These are phyloP conservation scores for Hyphopichia buzzinii DNA, from an alignment of 1,139 yeast genomes.

Conservation along the genomic window DNA sequence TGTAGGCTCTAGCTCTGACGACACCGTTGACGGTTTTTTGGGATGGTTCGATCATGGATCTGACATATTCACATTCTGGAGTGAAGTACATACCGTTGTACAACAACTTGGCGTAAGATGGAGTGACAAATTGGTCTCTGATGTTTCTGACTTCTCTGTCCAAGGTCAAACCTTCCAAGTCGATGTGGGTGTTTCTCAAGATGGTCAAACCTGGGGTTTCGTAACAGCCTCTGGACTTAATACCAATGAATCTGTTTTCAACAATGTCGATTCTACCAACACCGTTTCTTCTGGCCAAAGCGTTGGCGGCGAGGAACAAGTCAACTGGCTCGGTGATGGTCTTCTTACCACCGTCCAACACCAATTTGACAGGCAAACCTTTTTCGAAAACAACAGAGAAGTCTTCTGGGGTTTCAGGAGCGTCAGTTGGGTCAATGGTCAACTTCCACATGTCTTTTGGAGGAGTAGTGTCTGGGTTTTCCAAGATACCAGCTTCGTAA, in stretches of 20 bases:
- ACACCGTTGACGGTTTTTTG: conserved; percentile 94
- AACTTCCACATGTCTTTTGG: conserved; percentile 99
- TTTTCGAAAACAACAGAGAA: conserved; percentile 76
- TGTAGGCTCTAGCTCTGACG: conserved; percentile 91
- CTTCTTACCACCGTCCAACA: conserved; percentile 59
- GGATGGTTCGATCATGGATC: conserved; percentile 91
- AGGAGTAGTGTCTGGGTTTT: conserved; percentile 97
- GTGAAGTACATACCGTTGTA: conserved; percentile 98
- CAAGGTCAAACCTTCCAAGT: conserved; percentile 92
- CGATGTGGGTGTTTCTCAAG: conserved; percentile 91
- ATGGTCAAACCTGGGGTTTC: conserved; percentile 98
- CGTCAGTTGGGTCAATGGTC: conserved; percentile 92
- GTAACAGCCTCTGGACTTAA: conserved; percentile 98
- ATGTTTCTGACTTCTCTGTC: conserved; percentile 97
- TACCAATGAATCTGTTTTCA: conserved; percentile 97
- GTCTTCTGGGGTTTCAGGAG: conserved; percentile 91
- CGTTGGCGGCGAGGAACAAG: conserved; percentile 86
- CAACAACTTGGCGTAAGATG: conserved; percentile 82
- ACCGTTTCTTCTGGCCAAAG: conserved; percentile 97
- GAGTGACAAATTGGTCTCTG: conserved; percentile 95
- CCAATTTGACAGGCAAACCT: conserved; percentile 85
- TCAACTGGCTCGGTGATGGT: conserved; percentile 83
- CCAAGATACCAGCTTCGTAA: conserved; percentile 97
- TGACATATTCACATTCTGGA: conserved; percentile 95
- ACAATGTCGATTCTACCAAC: conserved; percentile 99